Percentiles rank a stretch among this genome's conserved stretches.
phyloP scores from a whole-genome alignment of 768 basidiomycete species.

The Mycena vulgaris region DNA sequence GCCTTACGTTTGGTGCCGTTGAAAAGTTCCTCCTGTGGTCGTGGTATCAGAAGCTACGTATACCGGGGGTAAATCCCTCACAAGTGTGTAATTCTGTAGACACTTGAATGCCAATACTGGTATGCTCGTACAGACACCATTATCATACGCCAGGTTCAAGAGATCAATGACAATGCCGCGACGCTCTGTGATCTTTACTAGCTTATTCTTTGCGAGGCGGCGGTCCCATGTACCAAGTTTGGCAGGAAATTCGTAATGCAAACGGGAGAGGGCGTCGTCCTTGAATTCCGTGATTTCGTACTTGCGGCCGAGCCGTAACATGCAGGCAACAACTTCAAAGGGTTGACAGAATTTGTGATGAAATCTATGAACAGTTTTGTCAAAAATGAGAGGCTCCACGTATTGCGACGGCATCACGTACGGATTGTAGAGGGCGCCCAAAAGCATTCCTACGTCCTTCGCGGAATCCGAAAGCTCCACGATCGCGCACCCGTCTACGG shows the following conservation, averaged over 20 bases:
- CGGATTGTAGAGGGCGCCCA: constrained; percentile 36
- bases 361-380: background rate
- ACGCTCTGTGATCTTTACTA: background rate
- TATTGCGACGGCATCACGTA: constrained; percentile 15
- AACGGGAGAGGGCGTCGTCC: background rate
- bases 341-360: background rate
- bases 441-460: constrained; percentile 27
- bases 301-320: constrained; percentile 15
- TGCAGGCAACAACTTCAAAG: background rate
- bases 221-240: background rate
- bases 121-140: background rate
- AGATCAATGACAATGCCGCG: background rate
- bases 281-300: constrained; percentile 2
- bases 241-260: constrained; percentile 18
- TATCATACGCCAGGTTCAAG: background rate
- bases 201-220: background rate
- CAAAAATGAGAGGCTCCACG: too few species aligned
- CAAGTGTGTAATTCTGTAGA: background rate
- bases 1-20: background rate
- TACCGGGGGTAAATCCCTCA: background rate
- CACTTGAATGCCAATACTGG: constrained; percentile 5
- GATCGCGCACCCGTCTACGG: constrained; percentile 37
- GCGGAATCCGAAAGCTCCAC: constrained; percentile 32
- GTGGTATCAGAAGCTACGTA: background rate
- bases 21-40: background rate